A percentile compares a stretch with the other conserved stretches of the same genome.
Evolutionary conservation across 306 rosid genomes (phyloP).

Genomic region (Clitoria ternatea): DNA sequence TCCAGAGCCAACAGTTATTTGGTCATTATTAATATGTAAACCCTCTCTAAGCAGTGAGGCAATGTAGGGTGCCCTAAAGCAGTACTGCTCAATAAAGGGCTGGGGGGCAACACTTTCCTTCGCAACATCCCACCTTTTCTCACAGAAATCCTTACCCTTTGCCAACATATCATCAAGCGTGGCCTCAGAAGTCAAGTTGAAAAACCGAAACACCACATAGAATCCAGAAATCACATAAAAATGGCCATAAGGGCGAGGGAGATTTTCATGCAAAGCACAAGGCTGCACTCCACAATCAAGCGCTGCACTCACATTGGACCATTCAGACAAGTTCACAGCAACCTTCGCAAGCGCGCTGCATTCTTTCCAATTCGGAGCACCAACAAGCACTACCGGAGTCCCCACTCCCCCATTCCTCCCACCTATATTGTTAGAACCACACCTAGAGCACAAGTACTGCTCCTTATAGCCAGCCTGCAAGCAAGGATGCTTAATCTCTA

Average conservation of each 20-base stretch:
- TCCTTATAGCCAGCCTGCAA: slow-evolving; percentile 78
- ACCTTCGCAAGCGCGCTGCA: slow-evolving; percentile 69
- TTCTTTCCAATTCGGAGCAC: slow-evolving; percentile 84
- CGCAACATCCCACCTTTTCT: slow-evolving; percentile 74
- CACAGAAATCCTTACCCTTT: slow-evolving; percentile 76
- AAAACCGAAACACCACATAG: slow-evolving; percentile 83
- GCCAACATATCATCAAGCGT: slow-evolving; percentile 77
- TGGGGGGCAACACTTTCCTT: slow-evolving; percentile 83
- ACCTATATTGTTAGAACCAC: slow-evolving; percentile 36
- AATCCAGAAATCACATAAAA: slow-evolving; percentile 90
- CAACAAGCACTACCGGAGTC: slow-evolving; percentile 48
- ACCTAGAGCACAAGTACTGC: slow-evolving; percentile 57
- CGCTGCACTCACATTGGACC: slow-evolving; percentile 61
- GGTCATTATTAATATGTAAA: slow-evolving; percentile 72
- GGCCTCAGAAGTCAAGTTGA: slow-evolving; percentile 78
- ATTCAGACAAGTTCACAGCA: slow-evolving; percentile 79
- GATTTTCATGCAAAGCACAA: slow-evolving; percentile 62
- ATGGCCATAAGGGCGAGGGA: slow-evolving; percentile 74
- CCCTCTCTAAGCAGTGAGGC: slow-evolving; percentile 82
- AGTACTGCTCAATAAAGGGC: slow-evolving; percentile 94
- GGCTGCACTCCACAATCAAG: slow-evolving; percentile 78
- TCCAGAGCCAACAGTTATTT: slow-evolving; percentile 84
- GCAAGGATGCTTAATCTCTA: slow-evolving; percentile 85
- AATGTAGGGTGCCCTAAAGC: slow-evolving; percentile 93
- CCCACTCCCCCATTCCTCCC: slow-evolving; percentile 39